Evolutionary conservation across 441 rosid genomes (phyloP).

Genomic region (Pelargonium fulgidum): DNA sequence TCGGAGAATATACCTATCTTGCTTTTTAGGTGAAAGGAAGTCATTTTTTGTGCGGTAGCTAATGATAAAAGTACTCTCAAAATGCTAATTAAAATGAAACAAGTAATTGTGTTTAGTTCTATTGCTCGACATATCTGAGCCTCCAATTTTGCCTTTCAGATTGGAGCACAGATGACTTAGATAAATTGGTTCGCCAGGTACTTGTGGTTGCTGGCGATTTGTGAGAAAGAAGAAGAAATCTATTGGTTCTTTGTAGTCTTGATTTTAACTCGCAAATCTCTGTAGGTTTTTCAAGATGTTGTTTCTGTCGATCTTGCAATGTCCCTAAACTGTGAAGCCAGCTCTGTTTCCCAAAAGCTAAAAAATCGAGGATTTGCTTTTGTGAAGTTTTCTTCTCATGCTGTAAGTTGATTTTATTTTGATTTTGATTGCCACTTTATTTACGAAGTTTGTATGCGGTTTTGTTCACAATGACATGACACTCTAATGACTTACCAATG

Average conservation of each 20-base stretch:
- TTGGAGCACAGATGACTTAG: constrained; percentile 10
- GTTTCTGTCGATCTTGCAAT: constrained; percentile 16
- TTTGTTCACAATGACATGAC: neutral
- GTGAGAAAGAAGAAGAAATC: neutral
- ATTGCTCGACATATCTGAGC: constrained; percentile 5
- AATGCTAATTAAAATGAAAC: neutral
- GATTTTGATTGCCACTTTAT: neutral
- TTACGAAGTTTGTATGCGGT: neutral
- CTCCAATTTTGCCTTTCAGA: constrained; percentile 6
- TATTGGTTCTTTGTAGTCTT: neutral
- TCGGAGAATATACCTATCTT: neutral
- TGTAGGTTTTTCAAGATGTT: constrained; percentile 15
- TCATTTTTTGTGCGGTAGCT: neutral
- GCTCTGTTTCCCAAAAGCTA: neutral
- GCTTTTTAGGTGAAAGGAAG: neutral
- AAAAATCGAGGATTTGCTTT: constrained; percentile 15
- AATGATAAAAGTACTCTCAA: constrained; percentile 7
- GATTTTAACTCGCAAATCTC: neutral
- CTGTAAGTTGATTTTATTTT: constrained; percentile 9
- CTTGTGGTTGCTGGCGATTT: neutral
- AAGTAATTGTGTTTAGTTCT: neutral
- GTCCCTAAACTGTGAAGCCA: constrained; percentile 4
- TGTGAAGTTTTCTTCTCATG: constrained; percentile 13
- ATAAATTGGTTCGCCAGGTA: constrained; percentile 14
- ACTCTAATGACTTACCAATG: constrained; percentile 12